Base-by-base conservation (phyloP, 78 protist species). In the Dictyostelium brefeldianum region DNA sequence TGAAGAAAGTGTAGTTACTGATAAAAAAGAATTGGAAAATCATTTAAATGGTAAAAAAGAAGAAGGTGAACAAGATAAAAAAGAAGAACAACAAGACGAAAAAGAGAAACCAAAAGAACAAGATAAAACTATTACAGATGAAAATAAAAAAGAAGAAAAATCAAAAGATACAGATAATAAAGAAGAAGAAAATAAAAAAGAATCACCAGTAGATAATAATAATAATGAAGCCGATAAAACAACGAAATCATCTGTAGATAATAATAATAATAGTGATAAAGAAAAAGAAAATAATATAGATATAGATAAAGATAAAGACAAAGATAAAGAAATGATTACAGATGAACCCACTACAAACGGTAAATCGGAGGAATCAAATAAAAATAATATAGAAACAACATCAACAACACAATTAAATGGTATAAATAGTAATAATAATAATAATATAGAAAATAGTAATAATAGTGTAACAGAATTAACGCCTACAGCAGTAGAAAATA, bases 301-400 rank as follows among this genome's bases (percentile, higher is more conserved):
- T 43, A 46, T 41, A 7, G 43, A 43, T 43, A 70, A 36, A 7
- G 43, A 17, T 17, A 43, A 70, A 18, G 41, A 70, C n/a, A 20
- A 43, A 18, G 43, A 70, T 17, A 46, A 70, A 15, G 80, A 73
- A n/a, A 73, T 20, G 46, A 57, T 17, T 73, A 73, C 11, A 73
- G 80, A 73, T 73, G 17, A n/a, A 18, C 47, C 79, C 50, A 67
- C 4, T 29, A 22, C 75, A 25, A 67, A 25, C 41, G 47, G 75
- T 17, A 67, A 25, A 59, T 29, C n/a, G 11, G 69, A 59, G 8
- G 69, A 59, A 59, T 59, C 69, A 59, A 59, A 59, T 22, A 59
- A 12, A n/a, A n/a, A 59, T 53, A 53, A 14, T 59, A 59, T 59
- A 59, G 69, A 59, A 59, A 8, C 69, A 57, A n/a, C n/a, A n/a